Conservation (phyloP, 768 basidiomycete species). For the Tulasnella sp. region DNA sequence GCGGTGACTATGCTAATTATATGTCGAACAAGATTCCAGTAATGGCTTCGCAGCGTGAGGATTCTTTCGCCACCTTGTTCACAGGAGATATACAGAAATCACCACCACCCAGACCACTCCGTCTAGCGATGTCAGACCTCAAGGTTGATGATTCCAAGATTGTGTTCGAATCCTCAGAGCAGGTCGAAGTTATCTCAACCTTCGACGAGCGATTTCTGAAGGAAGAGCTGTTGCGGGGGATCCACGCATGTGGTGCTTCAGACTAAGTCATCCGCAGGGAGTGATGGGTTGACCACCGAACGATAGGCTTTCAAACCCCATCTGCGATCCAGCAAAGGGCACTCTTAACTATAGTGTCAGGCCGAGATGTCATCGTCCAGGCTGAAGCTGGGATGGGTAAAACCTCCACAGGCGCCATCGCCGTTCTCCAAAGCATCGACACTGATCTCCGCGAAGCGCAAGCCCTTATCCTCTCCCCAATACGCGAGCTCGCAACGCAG, state of each 20-base stretch:
- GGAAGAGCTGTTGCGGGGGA: conserved; percentile 48
- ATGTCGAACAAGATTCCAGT: no score
- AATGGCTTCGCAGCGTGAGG: no score
- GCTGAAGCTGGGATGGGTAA: conserved; percentile 52
- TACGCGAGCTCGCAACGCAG: conserved; percentile 49
- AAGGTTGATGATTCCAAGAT: conserved; percentile 77
- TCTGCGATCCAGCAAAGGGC: conserved; percentile 98
- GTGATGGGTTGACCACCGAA: neutral
- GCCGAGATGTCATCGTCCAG: conserved; percentile 48
- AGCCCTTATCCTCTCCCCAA: conserved; percentile 48
- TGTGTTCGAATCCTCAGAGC: conserved; percentile 43
- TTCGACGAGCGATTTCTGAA: conserved; percentile 40
- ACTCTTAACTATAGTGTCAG: conserved; percentile 81
- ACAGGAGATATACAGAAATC: no score
- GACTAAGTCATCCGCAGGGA: neutral
- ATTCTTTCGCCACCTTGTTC: no score
- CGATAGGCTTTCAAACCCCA: conserved; percentile 77
- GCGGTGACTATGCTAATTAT: no score
- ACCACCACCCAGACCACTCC: no score
- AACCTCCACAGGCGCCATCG: conserved; percentile 51
- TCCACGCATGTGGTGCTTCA: conserved; percentile 40
- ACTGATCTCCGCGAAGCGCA: conserved; percentile 45
- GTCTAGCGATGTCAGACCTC: conserved; percentile 44
- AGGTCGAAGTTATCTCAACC: conserved; percentile 39
- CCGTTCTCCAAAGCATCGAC: conserved; percentile 49